Conservation (phyloP, 2,329 filamentous ascomycete genomes). For the Neurospora crassa region DNA sequence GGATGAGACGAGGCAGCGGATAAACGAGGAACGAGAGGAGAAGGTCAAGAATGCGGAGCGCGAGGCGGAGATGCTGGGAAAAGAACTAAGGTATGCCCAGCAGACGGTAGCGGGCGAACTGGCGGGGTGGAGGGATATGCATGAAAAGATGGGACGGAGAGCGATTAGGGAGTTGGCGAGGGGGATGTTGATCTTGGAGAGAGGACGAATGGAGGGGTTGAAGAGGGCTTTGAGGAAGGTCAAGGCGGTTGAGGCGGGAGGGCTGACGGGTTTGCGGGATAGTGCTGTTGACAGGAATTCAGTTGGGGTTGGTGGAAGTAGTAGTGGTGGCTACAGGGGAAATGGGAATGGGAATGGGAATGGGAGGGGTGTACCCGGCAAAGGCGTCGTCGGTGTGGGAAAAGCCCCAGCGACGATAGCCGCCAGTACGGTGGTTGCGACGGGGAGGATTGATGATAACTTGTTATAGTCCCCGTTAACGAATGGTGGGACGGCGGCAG, state of each 20-base stretch:
- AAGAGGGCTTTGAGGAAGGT: slow-evolving; percentile 64
- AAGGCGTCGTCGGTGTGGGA: neutral
- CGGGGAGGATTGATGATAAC: neutral
- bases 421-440: neutral
- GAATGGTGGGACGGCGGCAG: neutral
- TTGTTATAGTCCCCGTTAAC: neutral
- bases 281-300: neutral
- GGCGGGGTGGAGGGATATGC: slow-evolving; percentile 87
- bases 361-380: neutral
- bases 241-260: slow-evolving; percentile 15
- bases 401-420: neutral
- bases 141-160: slow-evolving; percentile 65
- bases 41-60: slow-evolving; percentile 60
- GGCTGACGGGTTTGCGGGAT: neutral
- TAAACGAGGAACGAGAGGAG: slow-evolving; percentile 76
- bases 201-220: slow-evolving; percentile 70
- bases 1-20: slow-evolving; percentile 75
- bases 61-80: slow-evolving; percentile 65
- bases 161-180: slow-evolving; percentile 69
- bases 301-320: neutral
- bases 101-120: slow-evolving; percentile 86
- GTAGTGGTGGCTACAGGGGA: neutral
- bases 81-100: slow-evolving; percentile 83
- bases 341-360: neutral
- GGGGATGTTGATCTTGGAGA: slow-evolving; percentile 72